Base-by-base conservation (phyloP, 1,284 basidiomycete species). In the Albatrellus sp. region DNA sequence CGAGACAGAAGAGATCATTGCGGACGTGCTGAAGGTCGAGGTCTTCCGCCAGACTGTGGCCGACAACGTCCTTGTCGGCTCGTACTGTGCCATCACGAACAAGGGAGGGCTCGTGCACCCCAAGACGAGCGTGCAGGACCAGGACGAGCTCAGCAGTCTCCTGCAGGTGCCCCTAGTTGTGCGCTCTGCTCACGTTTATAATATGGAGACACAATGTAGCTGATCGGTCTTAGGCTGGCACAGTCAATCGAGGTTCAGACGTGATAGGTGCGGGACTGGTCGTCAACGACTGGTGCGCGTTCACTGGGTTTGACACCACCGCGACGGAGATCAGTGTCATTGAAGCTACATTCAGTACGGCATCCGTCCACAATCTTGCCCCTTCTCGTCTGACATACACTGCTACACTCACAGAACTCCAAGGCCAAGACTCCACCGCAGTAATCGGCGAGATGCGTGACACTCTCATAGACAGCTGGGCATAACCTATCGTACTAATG, bases 1-100 rank as follows among this genome's bases (percentile, higher is more conserved):
- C 47, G 96, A 99, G 68, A 99, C 96, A 7, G 96, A 99, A 61
- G 96, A 98, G 65, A 98, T 99, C 65, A 97, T 99, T 62, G 94
- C 96, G 42, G 96, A 99, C 64, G 91, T 97, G 10, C 77, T 99
- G 54, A 97, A 98, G 66, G 96, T 98, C 49, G 96, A 99, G 64
- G 96, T 98, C 4, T 99, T 99, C 72, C 74, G 94, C 43, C 94
- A 99, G 64, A 99, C 93, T 10, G 76, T 99, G 52, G 94, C 94
- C 10, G 84, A 90, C 57, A 98, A 99, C 64, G 92, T 94, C 40
- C 80, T 99, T 41, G 94, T 98, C 31, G 96, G 96, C 39, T 88
- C 82, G 50, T 99, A 98, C 64, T 92, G 90, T 58, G 89, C 82
- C 43, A 79, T 98, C 57, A 87, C 89, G 38, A 98, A 98, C 63